A percentile compares a stretch with the other conserved stretches of the same genome.
phyloP scores from a whole-genome alignment of 805 yeast genomes.

The Ogataea trehalophila region DNA sequence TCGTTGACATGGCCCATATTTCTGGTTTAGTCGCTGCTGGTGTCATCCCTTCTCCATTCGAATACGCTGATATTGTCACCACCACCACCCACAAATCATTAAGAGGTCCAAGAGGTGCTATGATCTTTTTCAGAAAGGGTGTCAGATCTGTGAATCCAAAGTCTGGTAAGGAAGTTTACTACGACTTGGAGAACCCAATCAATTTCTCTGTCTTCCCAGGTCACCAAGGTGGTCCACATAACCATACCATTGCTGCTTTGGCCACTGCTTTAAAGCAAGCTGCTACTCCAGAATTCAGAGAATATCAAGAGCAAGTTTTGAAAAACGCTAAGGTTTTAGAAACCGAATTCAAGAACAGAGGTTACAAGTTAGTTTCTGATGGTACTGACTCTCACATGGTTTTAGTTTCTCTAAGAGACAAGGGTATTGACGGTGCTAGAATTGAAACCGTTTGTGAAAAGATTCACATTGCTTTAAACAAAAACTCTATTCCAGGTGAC shows the following conservation, averaged over 20 bases:
- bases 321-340: constrained; percentile 79
- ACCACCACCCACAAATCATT: constrained; percentile 97
- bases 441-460: constrained; percentile 85
- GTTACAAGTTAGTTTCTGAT: constrained; percentile 75
- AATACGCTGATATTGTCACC: constrained; percentile 91
- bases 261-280: constrained; percentile 96
- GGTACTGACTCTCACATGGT: constrained; percentile 96
- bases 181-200: constrained; percentile 86
- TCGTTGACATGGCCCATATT: constrained; percentile 97
- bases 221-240: constrained; percentile 99
- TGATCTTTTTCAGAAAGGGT: constrained; percentile 96
- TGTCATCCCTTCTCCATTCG: constrained; percentile 89
- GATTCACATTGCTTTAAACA: constrained; percentile 90
- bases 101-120: constrained; percentile 99
- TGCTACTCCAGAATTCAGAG: constrained; percentile 77
- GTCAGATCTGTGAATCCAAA: constrained; percentile 68
- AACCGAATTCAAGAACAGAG: constrained; percentile 54
- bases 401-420: constrained; percentile 73
- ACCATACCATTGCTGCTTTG: constrained; percentile 93
- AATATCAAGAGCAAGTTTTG: constrained; percentile 80
- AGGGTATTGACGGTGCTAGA: constrained; percentile 91
- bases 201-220: constrained; percentile 99
- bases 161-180: constrained; percentile 78
- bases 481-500: constrained; percentile 96
- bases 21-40: constrained; percentile 95